These are phyloP conservation scores for Pyropia haitanensis DNA, from an alignment of 23 red algal species.

Conservation along the genomic window DNA sequence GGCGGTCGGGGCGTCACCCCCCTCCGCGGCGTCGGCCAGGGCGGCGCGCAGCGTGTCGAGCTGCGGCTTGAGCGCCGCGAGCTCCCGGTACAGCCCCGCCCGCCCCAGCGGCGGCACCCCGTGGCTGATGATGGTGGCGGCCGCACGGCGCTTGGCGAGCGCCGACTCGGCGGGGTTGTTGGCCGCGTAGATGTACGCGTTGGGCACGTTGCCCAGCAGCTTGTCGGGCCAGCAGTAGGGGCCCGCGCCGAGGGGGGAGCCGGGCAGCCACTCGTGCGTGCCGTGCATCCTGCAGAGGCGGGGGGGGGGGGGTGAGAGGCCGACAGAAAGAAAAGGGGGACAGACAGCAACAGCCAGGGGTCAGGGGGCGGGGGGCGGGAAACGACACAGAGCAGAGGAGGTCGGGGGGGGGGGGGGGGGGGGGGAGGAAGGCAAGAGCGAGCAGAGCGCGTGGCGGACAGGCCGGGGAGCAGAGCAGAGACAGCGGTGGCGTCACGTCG, in stretches of 20 bases:
- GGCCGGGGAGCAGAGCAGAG: too few relatives aligned
- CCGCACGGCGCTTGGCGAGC: constrained; percentile 50
- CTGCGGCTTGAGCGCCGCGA: constrained; percentile 32
- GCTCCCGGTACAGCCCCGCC: constrained; percentile 40
- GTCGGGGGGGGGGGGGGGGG: too few relatives aligned
- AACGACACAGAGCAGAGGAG: too few relatives aligned
- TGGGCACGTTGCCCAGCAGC: constrained; percentile 49
- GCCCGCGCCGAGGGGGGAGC: constrained; percentile 33
- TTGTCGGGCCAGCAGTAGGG: constrained; percentile 39
- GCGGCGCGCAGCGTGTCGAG: not conserved
- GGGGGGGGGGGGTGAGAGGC: too few relatives aligned
- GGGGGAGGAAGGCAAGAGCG: too few relatives aligned
- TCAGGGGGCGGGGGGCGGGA: too few relatives aligned
- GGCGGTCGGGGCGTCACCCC: too few relatives aligned
- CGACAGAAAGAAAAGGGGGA: too few relatives aligned
- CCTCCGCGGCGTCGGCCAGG: not conserved
- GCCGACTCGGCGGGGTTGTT: constrained; percentile 61
- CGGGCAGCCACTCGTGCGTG: constrained; percentile 58
- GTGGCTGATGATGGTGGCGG: constrained; percentile 55
- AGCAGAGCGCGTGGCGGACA: too few relatives aligned
- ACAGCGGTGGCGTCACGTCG: too few relatives aligned
- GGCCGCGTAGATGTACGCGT: constrained; percentile 61
- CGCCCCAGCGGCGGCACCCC: constrained; percentile 53
- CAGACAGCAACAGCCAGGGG: too few relatives aligned
- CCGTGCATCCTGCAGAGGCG: too few relatives aligned